These are phyloP conservation scores for Serendipita sp. DNA, from an alignment of 768 basidiomycete species.

Conservation along the genomic window DNA sequence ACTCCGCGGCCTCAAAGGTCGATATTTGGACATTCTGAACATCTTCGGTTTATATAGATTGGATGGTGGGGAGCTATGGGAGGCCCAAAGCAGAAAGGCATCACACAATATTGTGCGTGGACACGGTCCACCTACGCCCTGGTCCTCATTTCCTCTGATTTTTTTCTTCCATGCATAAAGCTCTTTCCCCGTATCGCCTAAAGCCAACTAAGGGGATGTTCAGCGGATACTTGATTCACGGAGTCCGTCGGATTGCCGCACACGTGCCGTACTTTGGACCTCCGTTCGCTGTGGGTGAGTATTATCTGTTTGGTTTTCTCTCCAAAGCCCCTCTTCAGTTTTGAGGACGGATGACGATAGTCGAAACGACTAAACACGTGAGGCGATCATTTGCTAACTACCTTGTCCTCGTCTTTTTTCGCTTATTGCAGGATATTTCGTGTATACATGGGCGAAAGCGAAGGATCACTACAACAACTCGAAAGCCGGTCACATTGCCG, in stretches of 20 bases:
- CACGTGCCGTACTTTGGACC: conserved; percentile 66
- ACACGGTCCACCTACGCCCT: not conserved
- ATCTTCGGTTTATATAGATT: conserved; percentile 32
- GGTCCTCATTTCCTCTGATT: not conserved
- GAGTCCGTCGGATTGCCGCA: conserved; percentile 56
- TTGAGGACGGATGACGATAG: not conserved
- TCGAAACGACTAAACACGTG: not conserved
- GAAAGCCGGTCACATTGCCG: conserved; percentile 64
- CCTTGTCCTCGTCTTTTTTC: not conserved
- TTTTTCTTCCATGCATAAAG: conserved; percentile 24
- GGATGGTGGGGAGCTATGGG: conserved; percentile 84
- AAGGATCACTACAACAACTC: conserved; percentile 53
- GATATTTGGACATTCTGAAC: not conserved
- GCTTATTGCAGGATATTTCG: conserved; percentile 45
- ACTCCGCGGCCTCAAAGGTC: not conserved
- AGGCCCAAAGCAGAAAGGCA: conserved; percentile 55
- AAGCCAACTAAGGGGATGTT: conserved; percentile 56
- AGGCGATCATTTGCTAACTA: not conserved
- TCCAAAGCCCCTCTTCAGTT: no score
- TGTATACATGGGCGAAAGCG: conserved; percentile 65
- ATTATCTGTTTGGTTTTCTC: no score
- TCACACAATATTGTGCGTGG: conserved; percentile 54
- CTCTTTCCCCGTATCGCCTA: conserved; percentile 68
- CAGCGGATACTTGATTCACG: conserved; percentile 71
- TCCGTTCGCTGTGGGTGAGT: conserved; percentile 59